Evolutionary conservation across 306 rosid genomes (phyloP).

Genomic region (Quillaja saponaria): DNA sequence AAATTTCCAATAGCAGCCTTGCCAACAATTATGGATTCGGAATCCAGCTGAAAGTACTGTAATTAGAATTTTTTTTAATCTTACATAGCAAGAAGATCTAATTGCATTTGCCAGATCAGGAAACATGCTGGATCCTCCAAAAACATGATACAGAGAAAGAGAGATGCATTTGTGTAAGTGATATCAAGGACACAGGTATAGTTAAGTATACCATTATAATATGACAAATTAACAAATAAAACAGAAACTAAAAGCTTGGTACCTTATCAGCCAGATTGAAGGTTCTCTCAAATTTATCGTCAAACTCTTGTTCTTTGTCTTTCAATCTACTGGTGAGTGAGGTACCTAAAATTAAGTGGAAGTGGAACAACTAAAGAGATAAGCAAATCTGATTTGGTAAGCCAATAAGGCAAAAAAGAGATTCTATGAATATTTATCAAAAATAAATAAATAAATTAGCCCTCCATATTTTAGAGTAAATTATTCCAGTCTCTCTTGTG

Average conservation of each 20-base stretch:
- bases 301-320: slow-evolving; percentile 78
- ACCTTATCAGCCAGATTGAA: slow-evolving; percentile 76
- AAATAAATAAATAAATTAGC: too few relatives aligned
- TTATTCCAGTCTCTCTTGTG: too few relatives aligned
- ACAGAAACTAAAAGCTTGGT: slow-evolving; percentile 12
- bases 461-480: too few relatives aligned
- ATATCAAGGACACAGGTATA: background rate
- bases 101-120: slow-evolving; percentile 13
- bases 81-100: slow-evolving; percentile 28
- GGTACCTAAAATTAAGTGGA: slow-evolving; percentile 51
- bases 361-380: background rate
- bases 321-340: slow-evolving; percentile 70
- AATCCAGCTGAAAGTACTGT: slow-evolving; percentile 69
- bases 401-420: slow-evolving; percentile 15
- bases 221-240: slow-evolving; percentile 13
- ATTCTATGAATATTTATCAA: slow-evolving; percentile 6
- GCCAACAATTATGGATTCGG: slow-evolving; percentile 68
- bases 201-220: slow-evolving; percentile 17
- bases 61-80: slow-evolving; percentile 33
- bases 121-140: too few relatives aligned
- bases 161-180: too few relatives aligned
- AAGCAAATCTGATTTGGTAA: background rate
- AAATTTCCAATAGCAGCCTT: slow-evolving; percentile 88
- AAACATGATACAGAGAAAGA: too few relatives aligned
- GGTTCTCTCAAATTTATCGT: slow-evolving; percentile 61